Evolutionary conservation across 1,284 basidiomycete species (phyloP), one percentile per base, ranked within the genome.

Genomic region (Coriolopsis trogii): DNA sequence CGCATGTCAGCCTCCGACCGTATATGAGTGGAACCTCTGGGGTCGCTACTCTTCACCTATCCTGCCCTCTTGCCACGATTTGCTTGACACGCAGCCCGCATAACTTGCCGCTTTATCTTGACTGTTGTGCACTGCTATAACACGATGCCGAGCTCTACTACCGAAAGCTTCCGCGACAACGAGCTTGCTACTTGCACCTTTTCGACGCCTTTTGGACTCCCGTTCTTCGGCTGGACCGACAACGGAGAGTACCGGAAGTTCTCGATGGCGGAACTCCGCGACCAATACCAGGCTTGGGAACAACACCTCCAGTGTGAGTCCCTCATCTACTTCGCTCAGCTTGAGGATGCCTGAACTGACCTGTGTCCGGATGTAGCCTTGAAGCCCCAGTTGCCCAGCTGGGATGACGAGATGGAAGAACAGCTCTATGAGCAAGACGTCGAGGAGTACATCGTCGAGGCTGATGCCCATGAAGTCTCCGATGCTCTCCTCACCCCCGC

Each of bases 141-240:
- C 23, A 44, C 20, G 7, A 44, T 44, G 42, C 23, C 31, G 5
- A 34, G 23, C 15, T 34, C 25, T 29, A 28, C 40, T 15, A 30
- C 26, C 25, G 40, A 41, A 15, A 41, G 26, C 26, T 41, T 41
- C 31, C 42, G 41, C 28, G 41, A 42, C 41, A 42, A 42, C 41
- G 28, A 34, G 31, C 7, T 34, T 9, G 21, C 31, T n/a, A 16
- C 13, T 25, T 13, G 23, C 15, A 26, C 31, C 1, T 34, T 44
- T 20, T 25, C 30, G 13, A 33, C 41, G 6, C 31, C 42, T 3
- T 23, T 6, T 16, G 42, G 42, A 7, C 6, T 18, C 15, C 42
- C 31, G 21, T 44, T 44, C 42, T 34, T 44, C 15, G 42, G 30
- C 31, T 34, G 31, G 42, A 13, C 16, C 18, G 25, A 26, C 8